Evolutionary conservation across 1,284 basidiomycete genomes (phyloP), one percentile per base, ranked within the genome.

Genomic region (Ceratobasidium sp.): DNA sequence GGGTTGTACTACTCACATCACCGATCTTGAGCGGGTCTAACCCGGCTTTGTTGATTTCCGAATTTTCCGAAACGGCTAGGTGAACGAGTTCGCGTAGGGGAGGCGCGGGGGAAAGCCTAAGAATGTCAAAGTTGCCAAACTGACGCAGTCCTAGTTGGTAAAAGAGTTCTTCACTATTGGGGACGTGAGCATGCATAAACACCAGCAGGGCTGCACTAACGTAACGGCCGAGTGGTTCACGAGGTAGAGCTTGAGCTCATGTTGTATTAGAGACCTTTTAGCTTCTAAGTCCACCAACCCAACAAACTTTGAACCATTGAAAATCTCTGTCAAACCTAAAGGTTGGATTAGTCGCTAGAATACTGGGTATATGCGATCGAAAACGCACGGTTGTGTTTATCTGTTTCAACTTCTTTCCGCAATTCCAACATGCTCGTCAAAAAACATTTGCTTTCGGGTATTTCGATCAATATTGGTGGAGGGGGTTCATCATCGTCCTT

Each of bases 61-160:
- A 72, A 78, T 95, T 94, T 1, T 85, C 86, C 9, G 92, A 89
- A 5, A 96, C 89, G 0, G 94, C 96, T 8, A 98, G 85, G 46
- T 86, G 83, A 8, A 99, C 79, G 53, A 99, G 84, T 9, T 87
- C 87, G 1, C 84, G 84, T 3, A 99, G 78, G 0, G 86, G 82
- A 0, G 94, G 94, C 0, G 96, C 83, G 0, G 97, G 97, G 48
- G 96, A 89, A 2, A 99, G 84, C 70, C 88, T 88, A 57, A 98
- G 81, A 9, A 88, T 85, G 64, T 87, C 85, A 74, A 93, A 87
- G 74, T 92, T 88, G 0, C 96, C 95, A 78, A 99, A 99, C 79
- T 99, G 97, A 21, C 94, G 85, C 55, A 99, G 81, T 1, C 89
- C 93, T 0, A 99, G 86, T 79, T 99, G 97, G 80, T 98, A 99